A percentile compares a stretch with the other conserved stretches of the same genome.
These are phyloP conservation scores for Trametes meyenii DNA, from an alignment of 768 basidiomycete species.

Conservation along the genomic window DNA sequence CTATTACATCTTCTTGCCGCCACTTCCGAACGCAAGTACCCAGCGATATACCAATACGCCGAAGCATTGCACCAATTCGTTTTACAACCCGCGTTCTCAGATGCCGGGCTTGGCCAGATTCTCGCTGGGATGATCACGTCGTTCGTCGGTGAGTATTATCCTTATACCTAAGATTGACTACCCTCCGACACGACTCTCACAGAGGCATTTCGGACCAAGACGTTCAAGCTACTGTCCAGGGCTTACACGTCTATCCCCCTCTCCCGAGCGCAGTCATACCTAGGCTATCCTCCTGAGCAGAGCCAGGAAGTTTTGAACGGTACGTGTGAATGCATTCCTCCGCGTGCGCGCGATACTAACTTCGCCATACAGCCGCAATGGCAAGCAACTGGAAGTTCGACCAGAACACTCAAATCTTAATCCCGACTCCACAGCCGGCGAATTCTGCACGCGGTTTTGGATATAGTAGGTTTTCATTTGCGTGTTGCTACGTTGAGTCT, in stretches of 20 bases:
- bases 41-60: slow-evolving; percentile 55
- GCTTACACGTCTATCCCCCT: slow-evolving; percentile 68
- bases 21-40: slow-evolving; percentile 57
- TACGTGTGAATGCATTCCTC: slow-evolving; percentile 21
- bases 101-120: slow-evolving; percentile 48
- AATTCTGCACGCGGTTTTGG: not conserved
- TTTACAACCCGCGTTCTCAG: slow-evolving; percentile 46
- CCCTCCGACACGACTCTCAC: not conserved
- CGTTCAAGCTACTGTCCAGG: slow-evolving; percentile 56
- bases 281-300: slow-evolving; percentile 47
- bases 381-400: slow-evolving; percentile 57
- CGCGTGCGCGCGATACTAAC: not conserved
- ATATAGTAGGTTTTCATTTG: slow-evolving; percentile 1
- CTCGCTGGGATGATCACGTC: slow-evolving; percentile 46
- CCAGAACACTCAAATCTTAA: slow-evolving; percentile 46
- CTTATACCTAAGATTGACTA: not conserved
- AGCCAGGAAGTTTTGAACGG: slow-evolving; percentile 37
- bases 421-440: slow-evolving; percentile 35
- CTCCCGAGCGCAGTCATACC: slow-evolving; percentile 55
- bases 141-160: slow-evolving; percentile 54
- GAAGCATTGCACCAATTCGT: slow-evolving; percentile 45
- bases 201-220: slow-evolving; percentile 65
- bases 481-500: not conserved
- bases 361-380: slow-evolving; percentile 40
- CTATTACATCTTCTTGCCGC: slow-evolving; percentile 52